A percentile compares a stretch with the other conserved stretches of the same genome.
Conservation (phyloP, 1,284 basidiomycete genomes). For the Agroathelia rolfsii region DNA sequence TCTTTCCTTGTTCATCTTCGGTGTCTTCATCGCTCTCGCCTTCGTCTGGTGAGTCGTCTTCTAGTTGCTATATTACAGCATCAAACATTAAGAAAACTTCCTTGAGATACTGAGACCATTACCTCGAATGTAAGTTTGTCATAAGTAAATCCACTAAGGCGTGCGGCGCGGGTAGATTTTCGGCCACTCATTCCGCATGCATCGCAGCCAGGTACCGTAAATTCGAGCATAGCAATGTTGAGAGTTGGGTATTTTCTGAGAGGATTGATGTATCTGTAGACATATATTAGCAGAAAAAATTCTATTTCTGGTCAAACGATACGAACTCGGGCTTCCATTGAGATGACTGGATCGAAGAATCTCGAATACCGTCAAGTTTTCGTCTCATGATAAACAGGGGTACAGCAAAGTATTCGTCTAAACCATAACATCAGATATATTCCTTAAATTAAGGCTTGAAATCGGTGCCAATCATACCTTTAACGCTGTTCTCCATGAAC, state of each 20-base stretch:
- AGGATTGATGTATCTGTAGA: too few species aligned
- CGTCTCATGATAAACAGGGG: constrained; percentile 53
- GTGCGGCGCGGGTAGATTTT: constrained; percentile 48
- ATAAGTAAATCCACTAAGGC: constrained; percentile 51
- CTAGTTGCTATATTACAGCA: constrained; percentile 22
- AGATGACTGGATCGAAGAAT: constrained; percentile 68
- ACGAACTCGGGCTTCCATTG: constrained; percentile 68
- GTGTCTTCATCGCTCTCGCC: constrained; percentile 20
- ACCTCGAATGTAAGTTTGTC: constrained; percentile 50
- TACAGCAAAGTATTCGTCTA: constrained; percentile 61
- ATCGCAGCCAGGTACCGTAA: constrained; percentile 57
- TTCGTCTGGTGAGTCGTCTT: constrained; percentile 21
- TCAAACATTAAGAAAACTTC: too few species aligned
- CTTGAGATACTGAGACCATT: too few species aligned
- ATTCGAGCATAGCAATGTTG: constrained; percentile 39
- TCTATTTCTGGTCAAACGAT: too few species aligned
- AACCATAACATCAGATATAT: constrained; percentile 9
- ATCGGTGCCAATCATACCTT: too few species aligned
- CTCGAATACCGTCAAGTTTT: constrained; percentile 55
- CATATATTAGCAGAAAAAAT: too few species aligned
- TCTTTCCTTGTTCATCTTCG: constrained; percentile 13
- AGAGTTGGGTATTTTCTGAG: constrained; percentile 62
- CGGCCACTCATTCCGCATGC: constrained; percentile 70
- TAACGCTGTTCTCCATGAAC: constrained; percentile 44
- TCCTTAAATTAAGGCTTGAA: too few species aligned